These are phyloP conservation scores for Phialophora macrospora DNA, from an alignment of 2,329 filamentous ascomycete species.

Conservation along the genomic window DNA sequence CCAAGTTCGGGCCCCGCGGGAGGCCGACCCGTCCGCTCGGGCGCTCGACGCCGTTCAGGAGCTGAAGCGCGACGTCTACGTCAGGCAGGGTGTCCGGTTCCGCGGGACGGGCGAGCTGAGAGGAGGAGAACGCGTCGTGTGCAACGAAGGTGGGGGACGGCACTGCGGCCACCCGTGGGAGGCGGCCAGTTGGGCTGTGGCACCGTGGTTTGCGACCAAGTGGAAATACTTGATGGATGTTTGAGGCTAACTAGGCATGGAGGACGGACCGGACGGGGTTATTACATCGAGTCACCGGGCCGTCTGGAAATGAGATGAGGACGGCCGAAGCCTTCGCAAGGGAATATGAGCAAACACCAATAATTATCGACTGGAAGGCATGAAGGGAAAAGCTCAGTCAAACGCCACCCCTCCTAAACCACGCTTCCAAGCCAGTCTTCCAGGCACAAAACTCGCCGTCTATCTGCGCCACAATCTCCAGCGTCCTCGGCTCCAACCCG, in stretches of 20 bases:
- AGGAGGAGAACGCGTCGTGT: slow-evolving; percentile 17
- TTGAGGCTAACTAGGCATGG: neutral
- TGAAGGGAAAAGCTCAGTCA: neutral
- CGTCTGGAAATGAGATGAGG: no score
- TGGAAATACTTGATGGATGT: slow-evolving; percentile 18
- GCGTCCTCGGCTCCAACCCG: slow-evolving; percentile 18
- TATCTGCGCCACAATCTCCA: slow-evolving; percentile 21
- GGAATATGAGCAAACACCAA: neutral
- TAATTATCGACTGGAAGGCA: neutral
- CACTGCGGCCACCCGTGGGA: slow-evolving; percentile 26
- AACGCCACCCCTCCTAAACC: slow-evolving; percentile 23
- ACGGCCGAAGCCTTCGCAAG: no score
- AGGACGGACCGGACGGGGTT: no score
- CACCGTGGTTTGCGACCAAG: slow-evolving; percentile 22
- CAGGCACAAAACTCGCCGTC: slow-evolving; percentile 25
- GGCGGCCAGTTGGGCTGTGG: slow-evolving; percentile 21
- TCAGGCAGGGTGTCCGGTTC: slow-evolving; percentile 22
- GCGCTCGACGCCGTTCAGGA: slow-evolving; percentile 14
- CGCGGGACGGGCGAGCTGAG: slow-evolving; percentile 15
- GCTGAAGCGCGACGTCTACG: slow-evolving; percentile 24
- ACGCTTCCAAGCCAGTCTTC: slow-evolving; percentile 25
- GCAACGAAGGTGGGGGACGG: slow-evolving; percentile 6
- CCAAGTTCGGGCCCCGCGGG: neutral
- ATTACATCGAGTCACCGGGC: no score
- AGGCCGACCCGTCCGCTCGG: neutral